Percentiles rank a stretch among this genome's conserved stretches.
Conservation (phyloP, 2,329 filamentous ascomycete species). For the Colletotrichum neosansevieriae region DNA sequence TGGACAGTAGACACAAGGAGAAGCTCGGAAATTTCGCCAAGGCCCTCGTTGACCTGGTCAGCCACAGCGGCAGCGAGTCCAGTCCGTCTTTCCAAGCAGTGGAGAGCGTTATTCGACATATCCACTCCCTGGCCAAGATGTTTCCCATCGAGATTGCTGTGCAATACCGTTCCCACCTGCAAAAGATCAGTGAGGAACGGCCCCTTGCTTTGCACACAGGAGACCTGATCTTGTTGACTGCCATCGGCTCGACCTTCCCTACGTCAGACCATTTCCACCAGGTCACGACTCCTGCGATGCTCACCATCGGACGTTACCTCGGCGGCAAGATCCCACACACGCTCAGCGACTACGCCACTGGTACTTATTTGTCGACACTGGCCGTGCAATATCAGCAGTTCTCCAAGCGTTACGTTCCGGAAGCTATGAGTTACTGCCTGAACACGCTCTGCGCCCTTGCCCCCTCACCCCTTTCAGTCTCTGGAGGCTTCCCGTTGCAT, state of each 20-base stretch:
- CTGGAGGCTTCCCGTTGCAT: slow-evolving; percentile 73
- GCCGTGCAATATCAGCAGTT: slow-evolving; percentile 85
- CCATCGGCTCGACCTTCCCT: slow-evolving; percentile 86
- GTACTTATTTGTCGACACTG: slow-evolving; percentile 83
- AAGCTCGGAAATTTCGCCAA: slow-evolving; percentile 78
- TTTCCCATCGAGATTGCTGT: slow-evolving; percentile 83
- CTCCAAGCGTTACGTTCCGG: slow-evolving; percentile 89
- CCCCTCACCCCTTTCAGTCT: slow-evolving; percentile 62
- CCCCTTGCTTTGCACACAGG: slow-evolving; percentile 69
- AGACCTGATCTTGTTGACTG: slow-evolving; percentile 86
- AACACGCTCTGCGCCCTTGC: slow-evolving; percentile 78
- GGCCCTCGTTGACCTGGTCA: slow-evolving; percentile 73
- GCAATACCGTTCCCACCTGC: slow-evolving; percentile 81
- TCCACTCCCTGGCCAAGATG: slow-evolving; percentile 91
- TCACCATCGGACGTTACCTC: slow-evolving; percentile 86
- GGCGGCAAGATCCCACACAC: slow-evolving; percentile 78
- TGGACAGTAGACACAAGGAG: slow-evolving; percentile 86
- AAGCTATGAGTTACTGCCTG: slow-evolving; percentile 83
- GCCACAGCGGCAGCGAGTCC: slow-evolving; percentile 51
- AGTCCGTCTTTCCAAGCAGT: slow-evolving; percentile 73
- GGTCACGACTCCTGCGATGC: slow-evolving; percentile 89
- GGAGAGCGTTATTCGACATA: slow-evolving; percentile 86
- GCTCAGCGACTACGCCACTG: slow-evolving; percentile 76
- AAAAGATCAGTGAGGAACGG: slow-evolving; percentile 62
- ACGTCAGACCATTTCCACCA: slow-evolving; percentile 98